Conservation (phyloP, 2,329 filamentous ascomycete species). For the Pseudocercospora musae region DNA sequence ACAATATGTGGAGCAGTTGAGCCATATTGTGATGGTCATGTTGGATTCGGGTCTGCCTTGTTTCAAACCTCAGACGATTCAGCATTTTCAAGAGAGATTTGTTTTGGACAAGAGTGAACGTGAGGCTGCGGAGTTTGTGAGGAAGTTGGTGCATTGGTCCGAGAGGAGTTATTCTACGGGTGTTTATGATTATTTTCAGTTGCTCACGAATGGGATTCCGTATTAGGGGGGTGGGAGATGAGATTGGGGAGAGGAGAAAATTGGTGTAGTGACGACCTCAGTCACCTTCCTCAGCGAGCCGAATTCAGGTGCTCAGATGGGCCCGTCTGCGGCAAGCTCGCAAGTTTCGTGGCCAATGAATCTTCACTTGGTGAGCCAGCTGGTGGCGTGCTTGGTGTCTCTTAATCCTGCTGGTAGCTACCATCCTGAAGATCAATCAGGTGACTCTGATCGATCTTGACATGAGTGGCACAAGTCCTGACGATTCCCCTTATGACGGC, state of each 20-base stretch:
- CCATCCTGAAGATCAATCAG: conserved; percentile 20
- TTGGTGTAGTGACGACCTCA: too few relatives aligned
- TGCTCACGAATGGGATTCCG: conserved; percentile 94
- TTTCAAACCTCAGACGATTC: conserved; percentile 94
- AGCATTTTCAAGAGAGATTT: conserved; percentile 89
- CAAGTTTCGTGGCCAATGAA: conserved; percentile 32
- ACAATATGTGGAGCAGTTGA: conserved; percentile 82
- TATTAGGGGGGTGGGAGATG: conserved; percentile 64
- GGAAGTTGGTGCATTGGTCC: conserved; percentile 82
- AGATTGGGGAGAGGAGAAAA: background rate
- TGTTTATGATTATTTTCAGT: conserved; percentile 96
- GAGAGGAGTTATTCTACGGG: conserved; percentile 87
- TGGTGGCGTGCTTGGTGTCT: conserved; percentile 37
- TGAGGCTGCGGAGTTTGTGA: conserved; percentile 93
- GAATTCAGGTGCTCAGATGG: conserved; percentile 39
- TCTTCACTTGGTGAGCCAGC: conserved; percentile 37
- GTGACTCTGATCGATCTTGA: conserved; percentile 31
- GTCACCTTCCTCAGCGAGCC: conserved; percentile 28
- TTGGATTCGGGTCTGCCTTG: conserved; percentile 93
- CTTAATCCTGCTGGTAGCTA: conserved; percentile 35
- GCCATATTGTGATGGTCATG: conserved; percentile 90
- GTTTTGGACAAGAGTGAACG: conserved; percentile 87
- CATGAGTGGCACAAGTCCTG: conserved; percentile 34
- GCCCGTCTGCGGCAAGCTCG: conserved; percentile 27
- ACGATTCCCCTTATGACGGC: conserved; percentile 36